Base-by-base conservation (phyloP, 148 eudicot species). In the Linanthus parryae region DNA sequence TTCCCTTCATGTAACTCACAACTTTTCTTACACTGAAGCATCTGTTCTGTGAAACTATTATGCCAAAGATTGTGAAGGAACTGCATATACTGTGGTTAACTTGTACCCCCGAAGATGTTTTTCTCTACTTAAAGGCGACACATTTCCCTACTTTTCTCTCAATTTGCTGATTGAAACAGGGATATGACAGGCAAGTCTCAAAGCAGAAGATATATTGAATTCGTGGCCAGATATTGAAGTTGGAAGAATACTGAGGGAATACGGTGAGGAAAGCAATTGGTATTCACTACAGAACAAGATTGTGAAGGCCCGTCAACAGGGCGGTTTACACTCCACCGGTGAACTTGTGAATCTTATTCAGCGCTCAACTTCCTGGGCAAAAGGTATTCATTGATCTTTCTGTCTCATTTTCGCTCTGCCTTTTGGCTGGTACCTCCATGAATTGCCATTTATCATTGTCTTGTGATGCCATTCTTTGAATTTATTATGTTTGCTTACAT, bases 241-340 rank as follows among this genome's bases (percentile, higher is more conserved):
- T 30, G 98, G 96, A 20, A 68, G 83, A 71, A 76, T 92, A 43
- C 74, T 92, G 45, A 78, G 79, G 21, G 96, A 92, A 7, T 92
- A 92, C 51, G 96, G 98, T n/a, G 98, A 92, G 77, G 98, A 92
- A 73, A 92, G 81, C 74, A 79, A 77, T 58, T 92, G 96, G 96
- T 71, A 73, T 52, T 67, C 57, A 36, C 85, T 92, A 55, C 98
- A 87, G 67, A 77, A 79, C 48, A 84, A 70, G 69, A 84, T 92
- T 63, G 72, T 81, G 23, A 67, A 75, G 59, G 94, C 96, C 60
- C 98, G 98, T 58, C 53, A 61, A 38, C 61, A 60, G 40, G 98
- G 96, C 49, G 98, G 98, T 20, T 49, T 92, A 61, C 96, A 79
- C 66, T 71, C 94, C 7, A 87, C 96, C 15, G 48, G 67, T 54